A percentile compares a stretch with the other conserved stretches of the same genome.
phyloP scores from a whole-genome alignment of 768 basidiomycete genomes.

The Amanita pseudoporphyria region DNA sequence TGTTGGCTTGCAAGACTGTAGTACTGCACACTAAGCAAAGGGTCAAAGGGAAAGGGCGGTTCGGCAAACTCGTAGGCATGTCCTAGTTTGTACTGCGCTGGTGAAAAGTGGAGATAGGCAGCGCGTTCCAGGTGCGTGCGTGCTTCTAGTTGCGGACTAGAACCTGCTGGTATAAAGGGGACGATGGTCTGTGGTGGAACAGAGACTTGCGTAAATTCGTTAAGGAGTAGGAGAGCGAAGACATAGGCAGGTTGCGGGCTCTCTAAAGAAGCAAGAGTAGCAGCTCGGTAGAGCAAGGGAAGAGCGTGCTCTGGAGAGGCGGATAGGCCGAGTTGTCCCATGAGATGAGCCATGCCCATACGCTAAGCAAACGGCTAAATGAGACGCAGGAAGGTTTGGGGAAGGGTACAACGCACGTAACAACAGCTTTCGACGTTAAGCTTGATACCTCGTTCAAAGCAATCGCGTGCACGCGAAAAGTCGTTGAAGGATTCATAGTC shows the following conservation, averaged over 20 bases:
- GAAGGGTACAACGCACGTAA: slow-evolving; percentile 46
- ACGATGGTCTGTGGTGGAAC: slow-evolving; percentile 39
- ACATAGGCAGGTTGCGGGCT: slow-evolving; percentile 85
- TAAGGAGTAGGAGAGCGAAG: slow-evolving; percentile 77
- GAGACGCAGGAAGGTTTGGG: slow-evolving; percentile 2
- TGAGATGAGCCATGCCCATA: slow-evolving; percentile 85
- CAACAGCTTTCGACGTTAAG: slow-evolving; percentile 68
- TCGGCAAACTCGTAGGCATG: slow-evolving; percentile 89
- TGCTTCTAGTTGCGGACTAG: slow-evolving; percentile 47
- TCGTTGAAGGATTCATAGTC: slow-evolving; percentile 91
- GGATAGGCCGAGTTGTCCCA: slow-evolving; percentile 73
- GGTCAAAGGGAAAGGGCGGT: slow-evolving; percentile 79
- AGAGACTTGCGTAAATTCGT: slow-evolving; percentile 66
- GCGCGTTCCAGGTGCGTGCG: slow-evolving; percentile 73
- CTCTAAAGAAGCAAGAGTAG: slow-evolving; percentile 61
- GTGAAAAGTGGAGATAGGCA: slow-evolving; percentile 76
- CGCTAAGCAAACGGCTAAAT: slow-evolving; percentile 38
- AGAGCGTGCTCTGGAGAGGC: slow-evolving; percentile 48
- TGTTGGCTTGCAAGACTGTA: slow-evolving; percentile 77
- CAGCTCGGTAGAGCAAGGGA: slow-evolving; percentile 68
- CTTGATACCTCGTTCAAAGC: slow-evolving; percentile 78
- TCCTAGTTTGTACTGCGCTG: slow-evolving; percentile 89
- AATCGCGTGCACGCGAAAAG: slow-evolving; percentile 60
- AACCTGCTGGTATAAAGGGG: slow-evolving; percentile 44
- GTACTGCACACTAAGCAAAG: slow-evolving; percentile 84